A percentile compares a stretch with the other conserved stretches of the same genome.
Conservation (phyloP, 2,329 filamentous ascomycete genomes). For the Sordariomycetes sp. region DNA sequence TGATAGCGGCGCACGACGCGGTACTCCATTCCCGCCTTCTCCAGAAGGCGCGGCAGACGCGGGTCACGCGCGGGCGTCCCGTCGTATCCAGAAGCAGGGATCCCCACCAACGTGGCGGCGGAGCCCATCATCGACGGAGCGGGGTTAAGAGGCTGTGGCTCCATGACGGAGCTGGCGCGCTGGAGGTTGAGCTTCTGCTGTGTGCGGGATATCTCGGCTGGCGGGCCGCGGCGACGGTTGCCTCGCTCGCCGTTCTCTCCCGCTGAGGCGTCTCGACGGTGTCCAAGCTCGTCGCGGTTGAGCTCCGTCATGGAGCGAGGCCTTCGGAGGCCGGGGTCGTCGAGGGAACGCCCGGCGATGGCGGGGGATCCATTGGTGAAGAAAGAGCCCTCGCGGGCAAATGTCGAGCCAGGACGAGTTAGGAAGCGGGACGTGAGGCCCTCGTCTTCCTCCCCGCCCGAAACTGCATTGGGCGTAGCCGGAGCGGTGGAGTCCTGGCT, state of each 20-base stretch:
- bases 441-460: conserved; percentile 24
- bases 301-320: conserved; percentile 31
- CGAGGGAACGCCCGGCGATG: conserved; percentile 17
- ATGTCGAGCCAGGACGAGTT: conserved; percentile 35
- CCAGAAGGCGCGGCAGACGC: conserved; percentile 52
- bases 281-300: conserved; percentile 9
- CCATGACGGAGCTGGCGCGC: conserved; percentile 61
- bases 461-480: conserved; percentile 25
- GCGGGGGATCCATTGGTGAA: conserved; percentile 22
- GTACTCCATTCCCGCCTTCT: conserved; percentile 63
- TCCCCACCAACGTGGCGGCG: conserved; percentile 12
- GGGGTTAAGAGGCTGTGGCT: conserved; percentile 36
- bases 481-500: conserved; percentile 19
- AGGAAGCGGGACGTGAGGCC: conserved; percentile 51
- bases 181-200: conserved; percentile 70
- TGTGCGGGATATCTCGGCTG: conserved; percentile 52
- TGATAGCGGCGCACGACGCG: conserved; percentile 63
- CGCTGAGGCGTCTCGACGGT: conserved; percentile 24
- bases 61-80: conserved; percentile 42
- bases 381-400: conserved; percentile 41
- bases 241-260: background rate
- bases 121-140: background rate
- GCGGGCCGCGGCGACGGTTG: conserved; percentile 19
- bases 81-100: conserved; percentile 37
- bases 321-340: conserved; percentile 20